These are phyloP conservation scores for Pelagophyceae sp. DNA, from an alignment of 352 stramenopile genomes.

Conservation along the genomic window DNA sequence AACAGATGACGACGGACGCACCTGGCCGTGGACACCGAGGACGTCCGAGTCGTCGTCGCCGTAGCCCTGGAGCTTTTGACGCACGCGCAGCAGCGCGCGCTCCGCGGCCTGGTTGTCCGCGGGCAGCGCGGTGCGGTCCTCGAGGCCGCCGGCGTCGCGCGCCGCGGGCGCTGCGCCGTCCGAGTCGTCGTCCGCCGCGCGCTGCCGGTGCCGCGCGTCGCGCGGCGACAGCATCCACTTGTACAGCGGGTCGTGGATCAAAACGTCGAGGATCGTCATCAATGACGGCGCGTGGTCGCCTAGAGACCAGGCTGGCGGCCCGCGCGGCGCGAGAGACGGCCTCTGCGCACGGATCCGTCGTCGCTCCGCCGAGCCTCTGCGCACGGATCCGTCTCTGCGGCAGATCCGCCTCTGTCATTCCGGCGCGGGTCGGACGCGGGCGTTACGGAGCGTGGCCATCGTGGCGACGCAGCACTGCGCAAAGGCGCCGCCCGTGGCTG, in stretches of 20 bases:
- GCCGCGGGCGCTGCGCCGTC: neutral
- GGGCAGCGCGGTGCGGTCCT: slow-evolving; percentile 45
- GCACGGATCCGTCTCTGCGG: too few relatives aligned
- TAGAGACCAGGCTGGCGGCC: too few relatives aligned
- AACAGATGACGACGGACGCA: too few relatives aligned
- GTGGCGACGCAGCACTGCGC: slow-evolving; percentile 83
- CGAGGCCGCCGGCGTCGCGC: neutral
- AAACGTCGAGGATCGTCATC: slow-evolving; percentile 95
- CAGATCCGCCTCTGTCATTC: too few relatives aligned
- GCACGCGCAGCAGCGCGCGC: slow-evolving; percentile 84
- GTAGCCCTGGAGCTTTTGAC: slow-evolving; percentile 96
- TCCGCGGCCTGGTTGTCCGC: slow-evolving; percentile 70
- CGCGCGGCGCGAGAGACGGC: too few relatives aligned
- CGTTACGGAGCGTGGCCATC: slow-evolving; percentile 73
- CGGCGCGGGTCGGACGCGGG: too few relatives aligned
- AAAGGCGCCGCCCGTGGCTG: slow-evolving; percentile 89
- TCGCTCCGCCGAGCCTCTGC: too few relatives aligned
- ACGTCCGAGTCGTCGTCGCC: slow-evolving; percentile 89
- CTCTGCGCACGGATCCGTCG: too few relatives aligned
- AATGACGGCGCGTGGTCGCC: slow-evolving; percentile 81
- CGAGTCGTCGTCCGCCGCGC: slow-evolving; percentile 22
- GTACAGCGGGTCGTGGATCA: slow-evolving; percentile 98
- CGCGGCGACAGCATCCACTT: slow-evolving; percentile 87
- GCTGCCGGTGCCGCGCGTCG: slow-evolving; percentile 63
- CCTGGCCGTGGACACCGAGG: slow-evolving; percentile 92